phyloP scores from a whole-genome alignment of 345 rosid genomes.

The Salix koriyanagi region DNA sequence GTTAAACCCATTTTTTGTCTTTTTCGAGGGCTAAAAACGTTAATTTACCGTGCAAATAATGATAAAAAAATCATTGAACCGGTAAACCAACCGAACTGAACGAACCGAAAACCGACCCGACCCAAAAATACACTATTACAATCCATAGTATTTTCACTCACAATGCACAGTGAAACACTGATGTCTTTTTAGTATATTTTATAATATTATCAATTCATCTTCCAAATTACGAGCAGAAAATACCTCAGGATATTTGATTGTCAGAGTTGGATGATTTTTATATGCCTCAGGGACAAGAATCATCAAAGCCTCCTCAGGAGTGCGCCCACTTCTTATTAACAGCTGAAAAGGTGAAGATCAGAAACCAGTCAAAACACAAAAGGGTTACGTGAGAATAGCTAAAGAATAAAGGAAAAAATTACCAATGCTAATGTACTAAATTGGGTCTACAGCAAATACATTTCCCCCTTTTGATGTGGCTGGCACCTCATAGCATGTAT shows the following conservation, averaged over 20 bases:
- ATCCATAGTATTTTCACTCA: no score
- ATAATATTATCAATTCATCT: neutral
- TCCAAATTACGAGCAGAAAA: neutral
- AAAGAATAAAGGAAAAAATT: constrained; percentile 1
- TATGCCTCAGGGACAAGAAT: constrained; percentile 99
- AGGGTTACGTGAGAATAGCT: neutral
- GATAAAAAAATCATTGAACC: no score
- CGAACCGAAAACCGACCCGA: no score
- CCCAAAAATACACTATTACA: no score
- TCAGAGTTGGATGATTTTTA: constrained; percentile 89
- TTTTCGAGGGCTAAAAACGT: no score
- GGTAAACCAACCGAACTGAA: no score
- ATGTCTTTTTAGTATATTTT: no score
- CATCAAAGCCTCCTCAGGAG: constrained; percentile 92
- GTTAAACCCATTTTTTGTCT: no score
- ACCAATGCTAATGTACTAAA: constrained; percentile 10
- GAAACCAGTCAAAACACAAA: constrained; percentile 14
- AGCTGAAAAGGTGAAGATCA: constrained; percentile 41
- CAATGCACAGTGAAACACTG: no score
- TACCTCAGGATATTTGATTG: constrained; percentile 91
- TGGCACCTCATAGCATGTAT: constrained; percentile 17
- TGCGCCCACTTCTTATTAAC: constrained; percentile 84
- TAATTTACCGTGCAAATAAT: no score
- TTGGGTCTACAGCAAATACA: constrained; percentile 7
- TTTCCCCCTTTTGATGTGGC: constrained; percentile 15